phyloP scores from a whole-genome alignment of 2,329 filamentous ascomycete species.

The Fusarium subglutinans region DNA sequence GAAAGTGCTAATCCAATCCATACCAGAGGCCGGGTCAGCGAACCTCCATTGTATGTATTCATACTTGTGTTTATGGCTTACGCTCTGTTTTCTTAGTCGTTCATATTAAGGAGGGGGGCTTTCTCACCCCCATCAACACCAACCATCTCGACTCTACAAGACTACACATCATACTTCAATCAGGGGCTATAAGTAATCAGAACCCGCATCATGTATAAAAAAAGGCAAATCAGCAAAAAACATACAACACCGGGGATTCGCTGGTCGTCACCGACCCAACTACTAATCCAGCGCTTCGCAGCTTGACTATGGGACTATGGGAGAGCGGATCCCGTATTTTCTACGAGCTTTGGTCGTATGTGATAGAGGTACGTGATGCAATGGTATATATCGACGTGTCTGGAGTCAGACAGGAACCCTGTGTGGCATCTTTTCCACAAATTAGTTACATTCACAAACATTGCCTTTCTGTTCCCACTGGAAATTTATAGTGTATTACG shows the following conservation, averaged over 20 bases:
- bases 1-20: neutral
- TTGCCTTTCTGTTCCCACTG: neutral
- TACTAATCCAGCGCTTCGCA: too few species aligned
- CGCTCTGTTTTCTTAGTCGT: neutral
- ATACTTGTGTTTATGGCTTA: too few species aligned
- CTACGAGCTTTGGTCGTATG: neutral
- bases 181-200: neutral
- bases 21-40: accelerated
- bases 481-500: neutral
- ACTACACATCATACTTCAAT: neutral
- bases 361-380: accelerated
- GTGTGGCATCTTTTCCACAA: neutral
- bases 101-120: neutral
- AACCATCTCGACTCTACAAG: neutral
- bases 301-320: too few species aligned
- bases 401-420: accelerated
- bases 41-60: too few species aligned
- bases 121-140: neutral
- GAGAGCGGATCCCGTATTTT: too few species aligned
- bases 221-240: neutral
- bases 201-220: neutral
- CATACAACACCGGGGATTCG: neutral
- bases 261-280: too few species aligned
- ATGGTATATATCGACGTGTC: accelerated
- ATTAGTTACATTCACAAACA: too few species aligned